Evolutionary conservation across 805 yeast genomes (phyloP).

Genomic region (Ogataea allantospora): DNA sequence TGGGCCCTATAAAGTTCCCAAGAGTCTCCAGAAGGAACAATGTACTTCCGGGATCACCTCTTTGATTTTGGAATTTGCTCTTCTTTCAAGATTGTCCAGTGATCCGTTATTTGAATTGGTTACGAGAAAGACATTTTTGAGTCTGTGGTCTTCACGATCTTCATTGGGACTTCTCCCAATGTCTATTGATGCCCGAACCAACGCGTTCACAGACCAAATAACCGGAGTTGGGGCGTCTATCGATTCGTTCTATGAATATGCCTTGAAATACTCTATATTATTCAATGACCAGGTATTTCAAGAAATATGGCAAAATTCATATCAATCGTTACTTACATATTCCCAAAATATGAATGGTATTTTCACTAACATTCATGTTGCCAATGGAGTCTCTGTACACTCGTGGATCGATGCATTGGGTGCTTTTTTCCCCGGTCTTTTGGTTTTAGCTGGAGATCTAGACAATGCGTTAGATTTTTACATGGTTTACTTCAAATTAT

Average conservation of each 20-base stretch:
- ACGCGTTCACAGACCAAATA: constrained; percentile 52
- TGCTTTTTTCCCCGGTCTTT: constrained; percentile 87
- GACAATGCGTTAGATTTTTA: constrained; percentile 63
- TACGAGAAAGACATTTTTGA: constrained; percentile 61
- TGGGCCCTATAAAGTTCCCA: constrained; percentile 49
- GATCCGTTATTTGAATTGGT: constrained; percentile 66
- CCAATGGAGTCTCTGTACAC: constrained; percentile 48
- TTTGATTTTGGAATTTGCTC: constrained; percentile 75
- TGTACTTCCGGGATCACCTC: constrained; percentile 89
- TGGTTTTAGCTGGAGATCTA: constrained; percentile 74
- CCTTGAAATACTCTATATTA: constrained; percentile 70
- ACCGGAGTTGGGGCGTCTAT: constrained; percentile 90
- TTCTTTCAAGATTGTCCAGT: constrained; percentile 71
- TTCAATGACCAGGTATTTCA: constrained; percentile 58
- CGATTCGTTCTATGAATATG: constrained; percentile 88
- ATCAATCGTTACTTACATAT: constrained; percentile 55
- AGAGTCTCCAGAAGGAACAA: constrained; percentile 54
- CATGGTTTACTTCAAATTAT: constrained; percentile 63
- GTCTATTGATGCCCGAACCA: constrained; percentile 51
- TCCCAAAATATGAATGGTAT: constrained; percentile 35
- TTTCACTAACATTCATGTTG: constrained; percentile 54
- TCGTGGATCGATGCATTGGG: constrained; percentile 83
- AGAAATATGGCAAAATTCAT: constrained; percentile 59
- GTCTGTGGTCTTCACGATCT: constrained; percentile 68
- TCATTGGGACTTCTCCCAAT: constrained; percentile 68